Percentiles rank a stretch among this genome's conserved stretches.
Evolutionary conservation across 495 filamentous ascomycete species (phyloP).

Genomic region (Aspergillus haitiensis): DNA sequence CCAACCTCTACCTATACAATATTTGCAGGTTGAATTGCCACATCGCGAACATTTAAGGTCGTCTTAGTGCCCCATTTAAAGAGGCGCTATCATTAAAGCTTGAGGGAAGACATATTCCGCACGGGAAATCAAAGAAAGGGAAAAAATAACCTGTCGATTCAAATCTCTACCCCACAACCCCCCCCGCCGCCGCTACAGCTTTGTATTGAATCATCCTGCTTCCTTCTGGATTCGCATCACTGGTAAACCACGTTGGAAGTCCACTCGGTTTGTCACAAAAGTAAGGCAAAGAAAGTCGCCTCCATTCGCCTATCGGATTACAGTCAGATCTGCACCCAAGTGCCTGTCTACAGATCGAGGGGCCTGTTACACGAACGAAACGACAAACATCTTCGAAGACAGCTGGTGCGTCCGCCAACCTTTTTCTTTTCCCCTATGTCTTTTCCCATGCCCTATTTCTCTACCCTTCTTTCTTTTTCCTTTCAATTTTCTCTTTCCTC

Average conservation of each 20-base stretch:
- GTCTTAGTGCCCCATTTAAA: too few relatives aligned
- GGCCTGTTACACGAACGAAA: conserved; percentile 38
- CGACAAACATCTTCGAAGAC: conserved; percentile 44
- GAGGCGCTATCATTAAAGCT: too few relatives aligned
- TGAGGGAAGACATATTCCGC: too few relatives aligned
- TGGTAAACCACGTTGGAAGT: conserved; percentile 9
- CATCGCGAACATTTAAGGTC: not conserved
- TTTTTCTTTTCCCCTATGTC: conserved; percentile 13
- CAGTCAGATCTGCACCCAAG: conserved; percentile 33
- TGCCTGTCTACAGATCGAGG: conserved; percentile 34
- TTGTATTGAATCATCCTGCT: conserved; percentile 19
- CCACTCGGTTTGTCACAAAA: conserved; percentile 6
- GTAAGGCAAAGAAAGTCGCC: conserved; percentile 20
- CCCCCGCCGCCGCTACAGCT: not conserved
- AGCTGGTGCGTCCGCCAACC: conserved; percentile 36
- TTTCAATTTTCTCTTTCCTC: conserved; percentile 14
- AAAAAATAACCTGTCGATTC: not conserved
- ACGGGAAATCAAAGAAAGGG: too few relatives aligned
- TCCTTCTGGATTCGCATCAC: conserved; percentile 16
- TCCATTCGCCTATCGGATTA: conserved; percentile 30
- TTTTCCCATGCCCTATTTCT: conserved; percentile 13
- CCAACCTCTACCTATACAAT: conserved; percentile 23
- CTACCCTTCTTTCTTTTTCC: conserved; percentile 15
- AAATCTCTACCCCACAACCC: too few relatives aligned
- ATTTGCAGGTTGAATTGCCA: not conserved